Percentiles rank a stretch among this genome's conserved stretches.
Conservation (phyloP, 768 basidiomycete genomes). For the Lactarius hatsudake region DNA sequence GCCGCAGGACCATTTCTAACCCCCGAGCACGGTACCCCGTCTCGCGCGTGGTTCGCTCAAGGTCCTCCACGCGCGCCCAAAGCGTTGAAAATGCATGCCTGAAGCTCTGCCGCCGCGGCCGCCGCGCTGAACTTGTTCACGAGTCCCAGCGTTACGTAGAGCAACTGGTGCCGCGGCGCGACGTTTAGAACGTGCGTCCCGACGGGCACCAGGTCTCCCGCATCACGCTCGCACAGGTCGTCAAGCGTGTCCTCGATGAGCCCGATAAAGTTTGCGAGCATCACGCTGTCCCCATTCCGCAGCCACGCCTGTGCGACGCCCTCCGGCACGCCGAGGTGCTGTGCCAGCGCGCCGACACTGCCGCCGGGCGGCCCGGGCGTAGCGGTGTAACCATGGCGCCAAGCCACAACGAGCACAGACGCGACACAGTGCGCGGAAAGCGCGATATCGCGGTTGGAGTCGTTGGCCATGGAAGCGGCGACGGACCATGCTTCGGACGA, state of each 20-base stretch:
- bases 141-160: conserved; percentile 1
- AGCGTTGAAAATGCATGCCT: background rate
- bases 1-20: conserved; percentile 16
- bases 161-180: background rate
- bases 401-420: conserved; percentile 6
- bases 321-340: conserved; percentile 4
- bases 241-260: conserved; percentile 13
- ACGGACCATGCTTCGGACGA: conserved; percentile 16
- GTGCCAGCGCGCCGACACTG: background rate
- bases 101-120: background rate
- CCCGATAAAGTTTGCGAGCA: conserved; percentile 13
- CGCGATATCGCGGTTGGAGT: conserved; percentile 11
- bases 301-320: conserved; percentile 6
- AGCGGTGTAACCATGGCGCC: background rate
- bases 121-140: conserved; percentile 19
- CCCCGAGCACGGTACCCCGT: conserved; percentile 14
- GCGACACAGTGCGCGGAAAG: conserved; percentile 16
- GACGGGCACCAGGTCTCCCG: background rate
- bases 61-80: conserved; percentile 2
- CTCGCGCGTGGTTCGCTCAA: conserved; percentile 3
- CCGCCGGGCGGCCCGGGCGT: background rate
- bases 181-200: background rate
- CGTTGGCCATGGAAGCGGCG: conserved; percentile 1
- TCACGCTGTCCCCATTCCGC: background rate
- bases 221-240: background rate